phyloP scores from a whole-genome alignment of 805 yeast genomes.

The Saturnispora mendoncae region DNA sequence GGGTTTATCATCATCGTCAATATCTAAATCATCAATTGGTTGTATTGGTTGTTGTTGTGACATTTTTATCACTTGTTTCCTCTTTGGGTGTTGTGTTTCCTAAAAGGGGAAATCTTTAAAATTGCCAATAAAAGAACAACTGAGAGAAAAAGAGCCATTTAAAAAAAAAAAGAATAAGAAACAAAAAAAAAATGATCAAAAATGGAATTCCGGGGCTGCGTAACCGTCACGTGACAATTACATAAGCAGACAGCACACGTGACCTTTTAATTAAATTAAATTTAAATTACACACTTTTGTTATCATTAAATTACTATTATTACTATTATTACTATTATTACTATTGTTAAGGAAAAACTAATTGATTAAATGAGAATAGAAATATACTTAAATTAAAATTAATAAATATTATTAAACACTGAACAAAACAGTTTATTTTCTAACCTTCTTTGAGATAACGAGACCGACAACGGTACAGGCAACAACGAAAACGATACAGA shows the following conservation, averaged over 20 bases:
- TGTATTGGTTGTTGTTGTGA: slow-evolving; percentile 1
- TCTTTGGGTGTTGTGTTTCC: slow-evolving; percentile 1
- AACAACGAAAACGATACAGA: slow-evolving; percentile 43
- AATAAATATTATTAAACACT: neutral
- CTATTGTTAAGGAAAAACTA: too few species aligned
- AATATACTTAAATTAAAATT: too few species aligned
- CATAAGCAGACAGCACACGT: too few species aligned
- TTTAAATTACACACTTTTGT: too few species aligned
- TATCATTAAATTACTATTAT: too few species aligned
- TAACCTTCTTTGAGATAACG: slow-evolving; percentile 26
- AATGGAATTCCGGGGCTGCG: slow-evolving; percentile 8
- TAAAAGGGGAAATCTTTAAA: slow-evolving; percentile 21
- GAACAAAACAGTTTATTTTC: slow-evolving; percentile 21
- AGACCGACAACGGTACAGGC: slow-evolving; percentile 27
- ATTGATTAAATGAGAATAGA: too few species aligned
- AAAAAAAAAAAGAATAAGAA: neutral
- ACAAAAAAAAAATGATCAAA: neutral
- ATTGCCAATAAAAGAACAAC: slow-evolving; percentile 15
- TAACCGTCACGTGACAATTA: too few species aligned
- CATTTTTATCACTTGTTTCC: neutral
- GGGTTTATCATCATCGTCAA: slow-evolving; percentile 43
- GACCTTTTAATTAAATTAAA: too few species aligned
- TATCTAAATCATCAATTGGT: slow-evolving; percentile 27
- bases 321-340: too few species aligned
- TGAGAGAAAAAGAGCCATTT: neutral